Percentiles rank a stretch among this genome's conserved stretches.
These are phyloP conservation scores for Saxophila tyrrhenica DNA, from an alignment of 495 filamentous ascomycete species.

Conservation along the genomic window DNA sequence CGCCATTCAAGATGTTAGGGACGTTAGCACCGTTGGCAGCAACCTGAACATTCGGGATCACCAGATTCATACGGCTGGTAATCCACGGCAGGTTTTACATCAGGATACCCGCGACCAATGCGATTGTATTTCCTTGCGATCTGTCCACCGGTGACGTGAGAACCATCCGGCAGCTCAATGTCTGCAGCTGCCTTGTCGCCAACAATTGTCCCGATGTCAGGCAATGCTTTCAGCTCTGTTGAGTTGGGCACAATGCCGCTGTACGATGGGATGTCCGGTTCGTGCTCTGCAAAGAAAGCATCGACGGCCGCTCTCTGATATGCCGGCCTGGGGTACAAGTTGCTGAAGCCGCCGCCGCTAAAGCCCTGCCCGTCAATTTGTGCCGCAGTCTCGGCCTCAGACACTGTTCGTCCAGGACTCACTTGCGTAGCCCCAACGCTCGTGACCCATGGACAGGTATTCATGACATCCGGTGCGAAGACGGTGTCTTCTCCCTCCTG, in stretches of 20 bases:
- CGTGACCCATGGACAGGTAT: not conserved
- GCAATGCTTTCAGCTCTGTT: not conserved
- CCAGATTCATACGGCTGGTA: not conserved
- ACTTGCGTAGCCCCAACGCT: not conserved
- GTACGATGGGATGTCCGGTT: conserved; percentile 11
- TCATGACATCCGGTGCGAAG: not conserved
- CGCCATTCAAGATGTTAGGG: not conserved
- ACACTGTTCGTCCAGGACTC: not conserved
- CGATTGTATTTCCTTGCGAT: conserved; percentile 41
- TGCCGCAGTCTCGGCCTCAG: not conserved
- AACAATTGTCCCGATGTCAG: conserved; percentile 20
- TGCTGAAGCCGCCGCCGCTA: conserved; percentile 55
- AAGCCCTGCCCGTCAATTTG: conserved; percentile 6
- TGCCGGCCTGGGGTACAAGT: conserved; percentile 47
- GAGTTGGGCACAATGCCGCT: conserved; percentile 2
- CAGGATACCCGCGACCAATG: conserved; percentile 52
- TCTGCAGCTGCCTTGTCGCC: too few relatives aligned
- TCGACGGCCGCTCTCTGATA: conserved; percentile 48
- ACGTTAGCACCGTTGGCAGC: conserved; percentile 33
- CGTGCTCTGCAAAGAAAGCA: conserved; percentile 10
- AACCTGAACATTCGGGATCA: not conserved
- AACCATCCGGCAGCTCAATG: too few relatives aligned
- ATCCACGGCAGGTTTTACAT: conserved; percentile 31
- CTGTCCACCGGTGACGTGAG: too few relatives aligned
- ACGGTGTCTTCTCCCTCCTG: too few relatives aligned